Evolutionary conservation across 78 protist species (phyloP), one percentile per base, ranked within the genome.

Genomic region (Dictyostelium brefeldianum): DNA sequence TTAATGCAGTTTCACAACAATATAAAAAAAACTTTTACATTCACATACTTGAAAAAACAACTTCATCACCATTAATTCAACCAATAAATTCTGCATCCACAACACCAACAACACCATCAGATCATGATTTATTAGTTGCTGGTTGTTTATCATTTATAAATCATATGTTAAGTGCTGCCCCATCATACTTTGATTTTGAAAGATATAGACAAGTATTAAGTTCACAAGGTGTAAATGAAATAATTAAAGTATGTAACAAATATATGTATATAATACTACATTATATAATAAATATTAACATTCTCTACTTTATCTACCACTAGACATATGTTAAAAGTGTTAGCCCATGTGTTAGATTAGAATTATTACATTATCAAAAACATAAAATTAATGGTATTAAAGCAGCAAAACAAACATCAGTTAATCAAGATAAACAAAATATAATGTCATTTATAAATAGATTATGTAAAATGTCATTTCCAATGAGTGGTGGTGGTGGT

Each of bases 141-240:
- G 93, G 93, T 11, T 87, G 93, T 77, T 41, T 87, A 27, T 87
- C 93, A 64, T 87, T 87, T 50, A 87, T 87, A 12, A 87, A 87
- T 65, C 93, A 87, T 31, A 87, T 87, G 93, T 47, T 87, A n/a
- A 56, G 41, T 29, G 25, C 73, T 43, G 93, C 93, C 15, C 93
- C 93, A 22, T 75, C 93, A 1, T 80, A 64, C 31, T 87, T 87
- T 20, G 93, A 87, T 50, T 87, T 77, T 77, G 93, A 87, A 50
- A 74, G 84, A 77, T 87, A 87, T 77, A 22, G 93, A 29, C 93
- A 87, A 31, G 43, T 59, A 31, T 36, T 87, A 74, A 77, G 84
- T 51, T 50, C 84, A 4, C 83, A 87, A 51, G 93, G 93, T 64
- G 84, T 87, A 27, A 87, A 87, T 51, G 93, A 87, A 29, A 29